phyloP scores from a whole-genome alignment of 208 protist species.

The Angomonas deanei region DNA sequence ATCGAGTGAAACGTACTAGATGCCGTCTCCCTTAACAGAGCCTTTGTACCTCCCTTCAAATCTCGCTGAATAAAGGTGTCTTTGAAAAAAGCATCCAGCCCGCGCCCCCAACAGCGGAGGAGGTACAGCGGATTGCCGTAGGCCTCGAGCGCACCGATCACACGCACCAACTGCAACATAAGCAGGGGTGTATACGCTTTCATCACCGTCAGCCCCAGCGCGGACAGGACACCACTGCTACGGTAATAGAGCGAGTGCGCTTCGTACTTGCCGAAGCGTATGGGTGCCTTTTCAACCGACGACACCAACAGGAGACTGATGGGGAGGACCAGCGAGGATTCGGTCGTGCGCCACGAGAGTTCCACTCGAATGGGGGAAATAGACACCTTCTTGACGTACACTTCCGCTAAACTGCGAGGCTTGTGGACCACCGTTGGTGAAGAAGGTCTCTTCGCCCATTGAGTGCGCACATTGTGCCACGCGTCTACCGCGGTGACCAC shows the following conservation, averaged over 20 bases:
- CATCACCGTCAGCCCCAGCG: constrained; percentile 33
- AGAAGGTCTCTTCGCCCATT: background rate
- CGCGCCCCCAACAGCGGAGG: constrained; percentile 42
- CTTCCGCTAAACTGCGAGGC: background rate
- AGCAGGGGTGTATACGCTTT: constrained; percentile 53
- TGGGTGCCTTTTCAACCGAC: constrained; percentile 35
- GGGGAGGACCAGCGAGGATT: constrained; percentile 38
- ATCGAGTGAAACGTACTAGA: constrained; percentile 75
- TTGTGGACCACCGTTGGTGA: background rate
- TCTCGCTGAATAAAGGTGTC: constrained; percentile 22
- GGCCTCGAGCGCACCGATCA: constrained; percentile 67
- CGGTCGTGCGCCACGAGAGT: constrained; percentile 37
- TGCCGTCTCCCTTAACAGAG: constrained; percentile 41
- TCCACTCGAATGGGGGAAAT: constrained; percentile 28
- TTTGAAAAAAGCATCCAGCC: constrained; percentile 45
- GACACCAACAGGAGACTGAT: constrained; percentile 30
- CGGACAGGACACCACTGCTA: constrained; percentile 13
- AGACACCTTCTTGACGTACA: constrained; percentile 22
- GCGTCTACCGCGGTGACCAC: constrained; percentile 40
- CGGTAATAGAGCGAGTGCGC: constrained; percentile 33
- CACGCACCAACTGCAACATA: constrained; percentile 66
- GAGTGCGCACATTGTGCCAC: constrained; percentile 6
- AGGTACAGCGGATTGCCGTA: constrained; percentile 70
- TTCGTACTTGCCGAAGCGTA: constrained; percentile 21
- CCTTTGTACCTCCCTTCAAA: constrained; percentile 35